phyloP scores from a whole-genome alignment of 139 green algal genomes.

The Haematococcus lacustris region DNA sequence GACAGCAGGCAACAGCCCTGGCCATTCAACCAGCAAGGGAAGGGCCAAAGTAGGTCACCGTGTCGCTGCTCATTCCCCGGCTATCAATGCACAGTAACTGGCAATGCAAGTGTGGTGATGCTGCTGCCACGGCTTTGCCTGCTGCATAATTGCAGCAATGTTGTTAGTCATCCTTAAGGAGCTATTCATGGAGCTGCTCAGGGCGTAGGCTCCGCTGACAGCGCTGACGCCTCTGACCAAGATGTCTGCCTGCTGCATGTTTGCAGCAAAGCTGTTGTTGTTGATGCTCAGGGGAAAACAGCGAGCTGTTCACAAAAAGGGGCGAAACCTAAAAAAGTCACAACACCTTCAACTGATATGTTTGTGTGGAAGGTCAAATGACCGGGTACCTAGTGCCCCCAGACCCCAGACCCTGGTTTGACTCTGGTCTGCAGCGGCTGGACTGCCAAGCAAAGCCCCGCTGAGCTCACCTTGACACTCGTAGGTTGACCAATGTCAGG shows the following conservation, averaged over 20 bases:
- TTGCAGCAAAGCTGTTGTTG: too few relatives aligned
- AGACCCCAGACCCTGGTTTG: background rate
- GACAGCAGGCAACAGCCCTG: background rate
- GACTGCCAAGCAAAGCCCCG: background rate
- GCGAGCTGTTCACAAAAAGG: background rate
- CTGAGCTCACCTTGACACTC: slow-evolving; percentile 11
- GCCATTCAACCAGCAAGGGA: background rate
- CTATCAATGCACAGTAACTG: background rate
- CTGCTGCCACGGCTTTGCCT: background rate
- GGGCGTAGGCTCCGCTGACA: too few relatives aligned
- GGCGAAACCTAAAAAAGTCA: background rate
- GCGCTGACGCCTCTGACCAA: too few relatives aligned
- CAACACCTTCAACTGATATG: background rate
- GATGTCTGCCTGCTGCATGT: too few relatives aligned
- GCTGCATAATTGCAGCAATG: background rate
- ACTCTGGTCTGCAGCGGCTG: background rate
- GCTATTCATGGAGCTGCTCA: too few relatives aligned
- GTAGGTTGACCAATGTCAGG: slow-evolving; percentile 34
- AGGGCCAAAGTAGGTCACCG: background rate
- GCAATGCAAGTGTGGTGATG: background rate
- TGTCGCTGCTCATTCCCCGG: background rate
- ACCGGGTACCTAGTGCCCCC: background rate
- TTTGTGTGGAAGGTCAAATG: background rate
- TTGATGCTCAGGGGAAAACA: background rate
- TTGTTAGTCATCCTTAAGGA: background rate